Evolutionary conservation across 2,329 filamentous ascomycete species (phyloP), one percentile per base, ranked within the genome.

Genomic region (Xylaria sp.): DNA sequence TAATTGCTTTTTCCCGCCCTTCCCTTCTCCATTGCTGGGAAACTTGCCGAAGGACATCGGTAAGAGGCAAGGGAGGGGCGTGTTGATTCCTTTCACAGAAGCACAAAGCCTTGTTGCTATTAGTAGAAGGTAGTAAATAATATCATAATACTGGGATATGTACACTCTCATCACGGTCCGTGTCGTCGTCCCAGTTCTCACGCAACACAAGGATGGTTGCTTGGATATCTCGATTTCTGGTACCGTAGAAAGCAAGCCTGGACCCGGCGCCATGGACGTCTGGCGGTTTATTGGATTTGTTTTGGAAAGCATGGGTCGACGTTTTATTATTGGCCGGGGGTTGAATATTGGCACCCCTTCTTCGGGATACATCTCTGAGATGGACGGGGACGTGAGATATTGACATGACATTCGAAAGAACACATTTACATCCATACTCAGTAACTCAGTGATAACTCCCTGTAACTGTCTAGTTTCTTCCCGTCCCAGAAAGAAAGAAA

Each of bases 181-280:
- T 49, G 35, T 52, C 18, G 42, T 13, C 46, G 44, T 39, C 10
- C 50, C 51, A 57, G 57, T 44, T 13, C 51, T 53, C 42, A 52
- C 30, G 50, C 8, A 48, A 34, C 54, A 47, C 11, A 49, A 18
- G 39, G 46, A 50, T 42, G n/a, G 47, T 4, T 49, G 18, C 7
- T 19, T 19, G 18, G 47, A 49, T 30, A 49, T 49, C 47, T 52
- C 10, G 50, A 19, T 18, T 42, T 30, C 23, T 39, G n/a, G 16
- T 49, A 59, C 30, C 59, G 58, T 46, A 39, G 52, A 23, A 37
- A 30, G 23, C 23, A 30, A 13, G 11, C 13, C 37, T 18, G 49
- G 59, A 55, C 59, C 61, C 61, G 57, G 61, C 37, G 59, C 61
- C 59, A 44, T 61, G 61, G 61, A 42, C 46, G 50, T 34, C 23